Conservation (phyloP, 2,329 filamentous ascomycete genomes). For the Diaporthe ampelina region DNA sequence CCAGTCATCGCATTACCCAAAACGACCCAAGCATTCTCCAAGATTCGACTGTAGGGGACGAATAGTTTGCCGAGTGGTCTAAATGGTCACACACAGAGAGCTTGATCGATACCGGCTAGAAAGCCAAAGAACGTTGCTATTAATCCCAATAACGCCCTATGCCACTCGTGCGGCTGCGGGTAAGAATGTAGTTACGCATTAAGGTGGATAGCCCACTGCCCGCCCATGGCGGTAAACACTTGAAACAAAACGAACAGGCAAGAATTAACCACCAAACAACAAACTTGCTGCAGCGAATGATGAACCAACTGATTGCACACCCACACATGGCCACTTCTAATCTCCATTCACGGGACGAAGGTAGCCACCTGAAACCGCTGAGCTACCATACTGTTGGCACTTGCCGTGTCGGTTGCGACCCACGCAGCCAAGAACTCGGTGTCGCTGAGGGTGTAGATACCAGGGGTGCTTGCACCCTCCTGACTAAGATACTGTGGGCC, state of each 20-base stretch:
- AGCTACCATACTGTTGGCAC: too few species aligned
- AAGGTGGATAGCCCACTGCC: background rate
- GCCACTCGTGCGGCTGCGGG: background rate
- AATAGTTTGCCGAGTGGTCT: background rate
- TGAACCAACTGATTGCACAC: background rate
- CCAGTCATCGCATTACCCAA: background rate
- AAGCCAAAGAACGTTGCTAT: background rate
- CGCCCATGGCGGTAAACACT: background rate
- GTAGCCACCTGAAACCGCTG: background rate
- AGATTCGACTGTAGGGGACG: background rate
- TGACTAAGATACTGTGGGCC: background rate
- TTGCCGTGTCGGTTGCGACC: too few species aligned
- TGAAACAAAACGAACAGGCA: background rate
- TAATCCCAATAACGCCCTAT: background rate
- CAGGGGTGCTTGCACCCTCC: background rate
- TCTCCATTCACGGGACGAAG: background rate
- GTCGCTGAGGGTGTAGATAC: background rate
- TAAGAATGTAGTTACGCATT: constrained; percentile 6
- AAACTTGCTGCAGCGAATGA: background rate
- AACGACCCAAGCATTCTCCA: background rate
- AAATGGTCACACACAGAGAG: background rate
- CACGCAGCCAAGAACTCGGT: background rate
- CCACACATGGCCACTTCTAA: background rate
- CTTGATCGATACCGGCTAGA: background rate
- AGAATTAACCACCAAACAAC: background rate